phyloP scores from a whole-genome alignment of 1,284 basidiomycete genomes.

The Cryptococcus sp. region DNA sequence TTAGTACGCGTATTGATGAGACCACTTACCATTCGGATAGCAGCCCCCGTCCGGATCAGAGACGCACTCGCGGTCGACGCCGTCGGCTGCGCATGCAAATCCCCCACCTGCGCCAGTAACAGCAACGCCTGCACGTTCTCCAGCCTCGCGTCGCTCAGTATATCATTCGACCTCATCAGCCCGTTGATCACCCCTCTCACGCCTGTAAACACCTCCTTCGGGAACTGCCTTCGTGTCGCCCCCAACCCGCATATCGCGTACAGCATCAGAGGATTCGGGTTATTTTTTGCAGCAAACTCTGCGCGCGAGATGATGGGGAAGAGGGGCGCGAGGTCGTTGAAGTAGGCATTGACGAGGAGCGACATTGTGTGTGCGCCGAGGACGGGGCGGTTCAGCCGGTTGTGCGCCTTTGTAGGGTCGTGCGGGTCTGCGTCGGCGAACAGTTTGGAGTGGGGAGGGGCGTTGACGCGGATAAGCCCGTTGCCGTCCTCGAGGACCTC shows the following conservation, averaged over 20 bases:
- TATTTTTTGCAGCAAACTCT: conserved; percentile 67
- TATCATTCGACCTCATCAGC: conserved; percentile 82
- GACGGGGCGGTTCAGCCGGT: conserved; percentile 52
- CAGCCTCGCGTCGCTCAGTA: conserved; percentile 78
- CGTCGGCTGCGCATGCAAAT: conserved; percentile 48
- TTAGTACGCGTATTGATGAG: neutral
- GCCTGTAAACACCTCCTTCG: conserved; percentile 75
- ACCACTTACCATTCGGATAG: conserved; percentile 73
- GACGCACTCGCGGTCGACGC: conserved; percentile 48
- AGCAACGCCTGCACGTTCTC: conserved; percentile 80
- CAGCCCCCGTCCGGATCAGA: conserved; percentile 48
- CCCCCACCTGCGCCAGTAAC: conserved; percentile 48
- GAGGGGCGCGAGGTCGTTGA: conserved; percentile 75
- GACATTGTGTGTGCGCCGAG: conserved; percentile 68
- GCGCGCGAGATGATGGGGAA: conserved; percentile 81
- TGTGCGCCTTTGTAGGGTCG: conserved; percentile 26
- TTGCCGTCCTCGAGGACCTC: conserved; percentile 74
- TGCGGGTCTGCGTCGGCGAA: conserved; percentile 28
- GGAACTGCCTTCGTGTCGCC: conserved; percentile 76
- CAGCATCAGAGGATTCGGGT: conserved; percentile 61
- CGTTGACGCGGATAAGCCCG: conserved; percentile 81
- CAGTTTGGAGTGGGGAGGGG: conserved; percentile 48
- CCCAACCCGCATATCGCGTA: conserved; percentile 91
- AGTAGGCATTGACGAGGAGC: conserved; percentile 84
- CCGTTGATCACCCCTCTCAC: conserved; percentile 80